Evolutionary conservation across 2,329 filamentous ascomycete species (phyloP).

Genomic region (Colletotrichum agaves): DNA sequence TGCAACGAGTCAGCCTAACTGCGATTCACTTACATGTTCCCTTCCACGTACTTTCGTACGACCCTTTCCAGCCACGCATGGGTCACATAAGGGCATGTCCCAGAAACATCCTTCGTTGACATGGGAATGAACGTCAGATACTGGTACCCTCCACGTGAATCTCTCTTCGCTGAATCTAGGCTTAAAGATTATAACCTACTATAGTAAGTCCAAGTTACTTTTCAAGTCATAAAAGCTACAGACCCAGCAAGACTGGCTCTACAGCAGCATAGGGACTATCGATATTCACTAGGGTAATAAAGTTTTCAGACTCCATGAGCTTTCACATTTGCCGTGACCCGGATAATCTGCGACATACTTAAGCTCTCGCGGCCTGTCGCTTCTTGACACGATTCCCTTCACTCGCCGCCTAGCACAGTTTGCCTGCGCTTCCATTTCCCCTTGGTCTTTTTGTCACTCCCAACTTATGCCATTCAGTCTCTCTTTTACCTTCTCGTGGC

Average conservation of each 20-base stretch:
- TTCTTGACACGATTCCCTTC: conserved; percentile 13
- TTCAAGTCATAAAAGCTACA: neutral
- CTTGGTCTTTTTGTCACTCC: neutral
- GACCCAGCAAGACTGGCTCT: neutral
- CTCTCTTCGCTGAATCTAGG: conserved; percentile 7
- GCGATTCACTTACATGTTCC: conserved; percentile 12
- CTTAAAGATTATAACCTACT: conserved; percentile 9
- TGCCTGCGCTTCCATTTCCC: conserved; percentile 24
- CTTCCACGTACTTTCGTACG: conserved; percentile 19
- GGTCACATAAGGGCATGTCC: conserved; percentile 7
- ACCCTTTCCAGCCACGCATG: conserved; percentile 13
- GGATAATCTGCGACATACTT: conserved; percentile 7
- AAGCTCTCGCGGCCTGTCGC: conserved; percentile 10
- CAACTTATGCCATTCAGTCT: conserved; percentile 18
- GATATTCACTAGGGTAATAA: conserved; percentile 6
- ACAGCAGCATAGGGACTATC: neutral
- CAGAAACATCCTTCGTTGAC: neutral
- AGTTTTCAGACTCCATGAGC: conserved; percentile 1
- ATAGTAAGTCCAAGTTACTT: neutral
- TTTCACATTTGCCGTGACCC: conserved; percentile 1
- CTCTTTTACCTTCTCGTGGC: conserved; percentile 21
- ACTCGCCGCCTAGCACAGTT: conserved; percentile 17
- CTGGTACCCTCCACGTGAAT: neutral
- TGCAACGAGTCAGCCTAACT: conserved; percentile 20
- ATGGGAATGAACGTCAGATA: conserved; percentile 9